A percentile compares a stretch with the other conserved stretches of the same genome.
phyloP scores from a whole-genome alignment of 805 yeast species.

The Komagataella ulmi region DNA sequence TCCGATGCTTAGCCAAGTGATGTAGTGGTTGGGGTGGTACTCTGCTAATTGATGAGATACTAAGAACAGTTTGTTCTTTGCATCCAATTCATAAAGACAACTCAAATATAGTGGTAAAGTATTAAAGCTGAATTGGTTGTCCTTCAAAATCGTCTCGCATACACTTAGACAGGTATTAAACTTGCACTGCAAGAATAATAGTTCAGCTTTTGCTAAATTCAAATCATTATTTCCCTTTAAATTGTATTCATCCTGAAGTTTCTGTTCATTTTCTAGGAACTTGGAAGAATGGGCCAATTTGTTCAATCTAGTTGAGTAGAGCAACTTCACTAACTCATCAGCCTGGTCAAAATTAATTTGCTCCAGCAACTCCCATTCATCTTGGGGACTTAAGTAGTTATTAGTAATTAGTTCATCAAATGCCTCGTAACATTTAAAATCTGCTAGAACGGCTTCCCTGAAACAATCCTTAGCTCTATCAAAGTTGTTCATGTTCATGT shows the following conservation, averaged over 20 bases:
- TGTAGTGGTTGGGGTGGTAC: conserved; percentile 63
- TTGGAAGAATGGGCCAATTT: conserved; percentile 50
- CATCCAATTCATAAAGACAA: conserved; percentile 75
- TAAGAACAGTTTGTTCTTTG: conserved; percentile 65
- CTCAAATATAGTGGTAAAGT: conserved; percentile 71
- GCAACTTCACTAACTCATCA: conserved; percentile 63
- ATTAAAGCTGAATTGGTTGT: conserved; percentile 61
- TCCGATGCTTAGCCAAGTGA: conserved; percentile 90
- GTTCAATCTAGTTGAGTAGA: conserved; percentile 67
- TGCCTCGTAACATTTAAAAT: conserved; percentile 89
- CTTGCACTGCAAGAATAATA: conserved; percentile 60
- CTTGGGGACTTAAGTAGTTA: conserved; percentile 66
- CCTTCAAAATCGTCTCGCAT: conserved; percentile 46
- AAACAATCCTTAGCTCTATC: conserved; percentile 79
- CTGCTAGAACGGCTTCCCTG: conserved; percentile 75
- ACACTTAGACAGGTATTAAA: conserved; percentile 63
- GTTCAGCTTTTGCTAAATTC: conserved; percentile 53
- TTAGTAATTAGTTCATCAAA: conserved; percentile 65
- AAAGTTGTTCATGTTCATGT: conserved; percentile 70
- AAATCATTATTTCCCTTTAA: conserved; percentile 61
- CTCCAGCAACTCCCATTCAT: conserved; percentile 72
- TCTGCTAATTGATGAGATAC: conserved; percentile 81
- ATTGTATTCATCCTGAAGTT: conserved; percentile 59
- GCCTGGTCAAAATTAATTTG: conserved; percentile 56
- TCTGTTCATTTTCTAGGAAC: conserved; percentile 51